These are phyloP conservation scores for Saccharomycopsis javanensis DNA, from an alignment of 805 yeast species.

Conservation along the genomic window DNA sequence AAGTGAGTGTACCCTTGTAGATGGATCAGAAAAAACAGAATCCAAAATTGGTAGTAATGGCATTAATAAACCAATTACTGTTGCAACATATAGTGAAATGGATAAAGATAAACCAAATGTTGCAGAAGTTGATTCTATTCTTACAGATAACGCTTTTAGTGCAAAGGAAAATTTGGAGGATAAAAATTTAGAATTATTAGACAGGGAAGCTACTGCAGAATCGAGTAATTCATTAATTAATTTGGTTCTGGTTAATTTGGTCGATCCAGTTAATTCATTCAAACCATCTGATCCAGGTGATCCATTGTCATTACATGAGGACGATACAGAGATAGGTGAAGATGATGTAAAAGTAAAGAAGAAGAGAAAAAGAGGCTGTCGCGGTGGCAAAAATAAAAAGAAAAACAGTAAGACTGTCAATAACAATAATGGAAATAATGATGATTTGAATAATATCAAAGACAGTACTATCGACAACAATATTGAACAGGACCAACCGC, in stretches of 20 bases:
- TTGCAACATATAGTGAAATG: too few species aligned
- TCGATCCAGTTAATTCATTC: too few species aligned
- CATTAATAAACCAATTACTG: not conserved
- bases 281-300: too few species aligned
- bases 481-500: constrained; percentile 9
- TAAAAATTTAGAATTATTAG: not conserved
- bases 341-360: constrained; percentile 27
- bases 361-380: constrained; percentile 71
- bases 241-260: too few species aligned
- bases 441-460: constrained; percentile 10
- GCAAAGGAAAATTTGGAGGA: not conserved
- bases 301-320: constrained; percentile 14
- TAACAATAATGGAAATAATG: constrained; percentile 31
- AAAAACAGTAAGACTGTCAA: constrained; percentile 21
- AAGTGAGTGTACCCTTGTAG: not conserved
- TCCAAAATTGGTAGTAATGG: too few species aligned
- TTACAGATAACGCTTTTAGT: not conserved
- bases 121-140: not conserved
- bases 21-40: not conserved
- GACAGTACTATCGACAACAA: not conserved
- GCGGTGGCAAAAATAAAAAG: constrained; percentile 63
- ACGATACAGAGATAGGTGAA: constrained; percentile 2
- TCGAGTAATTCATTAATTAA: not conserved
- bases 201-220: not conserved
- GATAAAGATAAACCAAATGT: too few species aligned